Conservation (phyloP, 306 rosid species). For the Medicago ruthenica region DNA sequence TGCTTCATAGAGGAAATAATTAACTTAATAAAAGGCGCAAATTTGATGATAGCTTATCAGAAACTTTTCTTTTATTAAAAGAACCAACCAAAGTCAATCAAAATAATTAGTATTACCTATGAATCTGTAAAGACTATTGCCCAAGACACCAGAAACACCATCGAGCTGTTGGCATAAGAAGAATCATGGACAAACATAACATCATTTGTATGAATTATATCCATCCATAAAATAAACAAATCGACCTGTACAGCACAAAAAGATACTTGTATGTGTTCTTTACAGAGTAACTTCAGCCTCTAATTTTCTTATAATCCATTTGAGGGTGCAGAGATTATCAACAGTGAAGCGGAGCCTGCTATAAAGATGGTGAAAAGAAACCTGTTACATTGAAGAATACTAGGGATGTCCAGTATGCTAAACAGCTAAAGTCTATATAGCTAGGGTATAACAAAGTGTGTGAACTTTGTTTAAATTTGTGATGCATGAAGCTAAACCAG, state of each 20-base stretch:
- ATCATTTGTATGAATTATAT: constrained; percentile 52
- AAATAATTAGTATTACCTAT: constrained; percentile 44
- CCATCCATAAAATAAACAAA: constrained; percentile 60
- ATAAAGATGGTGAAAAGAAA: constrained; percentile 26
- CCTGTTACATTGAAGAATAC: constrained; percentile 13
- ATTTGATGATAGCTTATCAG: constrained; percentile 26
- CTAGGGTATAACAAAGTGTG: constrained; percentile 12
- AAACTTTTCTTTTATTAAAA: constrained; percentile 36
- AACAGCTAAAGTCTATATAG: constrained; percentile 25
- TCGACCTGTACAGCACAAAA: constrained; percentile 63
- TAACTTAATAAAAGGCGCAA: not conserved
- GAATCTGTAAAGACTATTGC: constrained; percentile 35
- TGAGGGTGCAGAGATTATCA: constrained; percentile 48
- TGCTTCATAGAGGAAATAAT: not conserved
- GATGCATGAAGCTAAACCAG: constrained; percentile 24
- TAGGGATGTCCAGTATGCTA: not conserved
- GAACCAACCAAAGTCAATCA: constrained; percentile 29
- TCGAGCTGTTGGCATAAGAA: constrained; percentile 42
- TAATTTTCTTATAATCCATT: constrained; percentile 47
- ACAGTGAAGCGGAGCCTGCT: constrained; percentile 48
- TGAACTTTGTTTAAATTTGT: constrained; percentile 16
- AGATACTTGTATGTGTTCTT: constrained; percentile 64
- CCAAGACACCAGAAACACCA: constrained; percentile 37
- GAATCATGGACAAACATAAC: constrained; percentile 43
- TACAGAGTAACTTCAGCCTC: constrained; percentile 62